Evolutionary conservation across 208 protist genomes (phyloP).

Genomic region (Lotmaria passim): DNA sequence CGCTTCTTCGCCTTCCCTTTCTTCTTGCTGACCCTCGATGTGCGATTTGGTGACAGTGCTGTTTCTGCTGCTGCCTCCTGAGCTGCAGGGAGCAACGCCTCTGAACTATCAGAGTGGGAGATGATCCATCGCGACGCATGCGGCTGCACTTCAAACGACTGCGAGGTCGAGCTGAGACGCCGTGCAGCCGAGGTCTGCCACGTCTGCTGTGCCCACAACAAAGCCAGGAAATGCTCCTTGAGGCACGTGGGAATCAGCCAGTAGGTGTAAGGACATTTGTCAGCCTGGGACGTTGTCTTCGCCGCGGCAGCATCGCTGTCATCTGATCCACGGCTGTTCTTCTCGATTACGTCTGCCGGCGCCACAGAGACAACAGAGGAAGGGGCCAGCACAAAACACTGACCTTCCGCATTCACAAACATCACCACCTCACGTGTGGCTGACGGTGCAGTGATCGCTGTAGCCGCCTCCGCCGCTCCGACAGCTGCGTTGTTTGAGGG

Average conservation of each 20-base stretch:
- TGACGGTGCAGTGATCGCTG: neutral
- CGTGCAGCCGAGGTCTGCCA: neutral
- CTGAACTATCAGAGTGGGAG: too few species aligned
- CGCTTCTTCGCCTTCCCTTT: slow-evolving; percentile 2
- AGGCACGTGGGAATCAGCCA: slow-evolving; percentile 29
- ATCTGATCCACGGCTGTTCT: neutral
- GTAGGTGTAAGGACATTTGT: slow-evolving; percentile 1
- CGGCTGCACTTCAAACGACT: neutral
- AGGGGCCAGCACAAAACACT: slow-evolving; percentile 29
- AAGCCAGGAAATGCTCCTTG: slow-evolving; percentile 23
- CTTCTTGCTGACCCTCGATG: neutral
- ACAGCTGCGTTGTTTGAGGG: neutral
- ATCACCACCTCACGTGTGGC: slow-evolving; percentile 22
- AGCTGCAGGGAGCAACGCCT: too few species aligned
- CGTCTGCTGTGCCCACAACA: slow-evolving; percentile 18
- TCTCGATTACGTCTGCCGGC: neutral
- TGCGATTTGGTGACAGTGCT: neutral
- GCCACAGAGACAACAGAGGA: slow-evolving; percentile 17
- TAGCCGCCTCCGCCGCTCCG: neutral
- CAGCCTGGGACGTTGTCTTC: neutral
- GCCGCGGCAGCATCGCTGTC: neutral
- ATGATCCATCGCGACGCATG: neutral
- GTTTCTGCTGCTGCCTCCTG: neutral
- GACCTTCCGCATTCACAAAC: slow-evolving; percentile 20
- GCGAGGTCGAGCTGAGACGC: too few species aligned